Percentiles rank a stretch among this genome's conserved stretches.
Conservation (phyloP, 108 stramenopile genomes). For the Skeletonema marinoi region DNA sequence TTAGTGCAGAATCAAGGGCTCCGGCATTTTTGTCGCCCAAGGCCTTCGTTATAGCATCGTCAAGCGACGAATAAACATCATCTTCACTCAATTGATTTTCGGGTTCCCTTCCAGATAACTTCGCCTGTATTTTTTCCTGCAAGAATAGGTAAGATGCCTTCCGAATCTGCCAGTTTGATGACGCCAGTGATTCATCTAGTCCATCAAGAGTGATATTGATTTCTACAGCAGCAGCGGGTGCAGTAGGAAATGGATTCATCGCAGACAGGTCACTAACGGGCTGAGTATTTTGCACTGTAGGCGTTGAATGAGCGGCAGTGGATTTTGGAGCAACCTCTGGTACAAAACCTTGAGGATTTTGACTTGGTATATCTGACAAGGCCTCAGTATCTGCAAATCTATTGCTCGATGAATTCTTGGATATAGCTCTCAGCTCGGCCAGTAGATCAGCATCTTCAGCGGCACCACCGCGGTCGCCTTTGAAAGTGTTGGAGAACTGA, state of each 20-base stretch:
- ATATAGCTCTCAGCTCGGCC: slow-evolving; percentile 66
- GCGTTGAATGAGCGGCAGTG: background rate
- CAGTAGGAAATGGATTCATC: slow-evolving; percentile 23
- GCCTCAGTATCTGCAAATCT: slow-evolving; percentile 56
- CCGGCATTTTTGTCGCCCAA: slow-evolving; percentile 78
- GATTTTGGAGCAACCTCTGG: background rate
- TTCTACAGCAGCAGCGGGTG: slow-evolving; percentile 24
- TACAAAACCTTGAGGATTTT: background rate
- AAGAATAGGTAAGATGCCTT: slow-evolving; percentile 69
- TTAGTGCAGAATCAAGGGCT: slow-evolving; percentile 79
- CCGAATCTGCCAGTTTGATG: slow-evolving; percentile 77
- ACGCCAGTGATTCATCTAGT: slow-evolving; percentile 47
- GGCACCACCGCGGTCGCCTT: slow-evolving; percentile 76
- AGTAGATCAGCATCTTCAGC: slow-evolving; percentile 85
- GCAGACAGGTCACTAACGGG: background rate
- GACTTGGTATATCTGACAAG: background rate
- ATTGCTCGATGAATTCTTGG: slow-evolving; percentile 49
- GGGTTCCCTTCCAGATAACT: slow-evolving; percentile 18
- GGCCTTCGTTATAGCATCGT: slow-evolving; percentile 43
- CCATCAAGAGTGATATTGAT: slow-evolving; percentile 58
- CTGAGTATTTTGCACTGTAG: background rate
- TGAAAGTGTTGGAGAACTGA: slow-evolving; percentile 58
- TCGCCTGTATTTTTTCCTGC: slow-evolving; percentile 25
- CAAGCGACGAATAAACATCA: slow-evolving; percentile 46
- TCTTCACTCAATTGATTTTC: slow-evolving; percentile 39